Evolutionary conservation across 805 yeast genomes (phyloP).

Genomic region (Jamesozyma jinghongensis): DNA sequence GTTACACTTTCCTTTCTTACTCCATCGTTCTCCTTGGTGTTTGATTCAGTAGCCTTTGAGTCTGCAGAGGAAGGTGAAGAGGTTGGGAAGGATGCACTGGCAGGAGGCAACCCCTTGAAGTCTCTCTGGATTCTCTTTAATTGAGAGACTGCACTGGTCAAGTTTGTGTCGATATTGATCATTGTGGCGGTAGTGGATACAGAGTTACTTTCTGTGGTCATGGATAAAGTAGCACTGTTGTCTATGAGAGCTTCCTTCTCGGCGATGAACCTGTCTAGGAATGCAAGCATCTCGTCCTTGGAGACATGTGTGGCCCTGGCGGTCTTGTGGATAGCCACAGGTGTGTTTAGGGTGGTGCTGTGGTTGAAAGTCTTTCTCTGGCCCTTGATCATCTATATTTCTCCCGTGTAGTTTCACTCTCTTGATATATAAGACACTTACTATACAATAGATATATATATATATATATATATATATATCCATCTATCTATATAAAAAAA

Average conservation of each 20-base stretch:
- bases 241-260: conserved; percentile 19
- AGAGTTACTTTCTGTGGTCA: background rate
- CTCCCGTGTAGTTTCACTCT: too few species aligned
- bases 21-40: background rate
- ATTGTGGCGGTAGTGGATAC: conserved; percentile 6
- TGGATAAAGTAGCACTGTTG: conserved; percentile 2
- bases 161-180: conserved; percentile 21
- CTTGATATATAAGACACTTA: too few species aligned
- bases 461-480: too few species aligned
- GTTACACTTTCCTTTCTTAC: conserved; percentile 8
- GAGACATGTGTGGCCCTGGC: conserved; percentile 18
- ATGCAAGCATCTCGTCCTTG: conserved; percentile 21
- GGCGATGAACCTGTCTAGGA: conserved; percentile 21
- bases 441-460: too few species aligned
- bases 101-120: conserved; percentile 71
- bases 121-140: conserved; percentile 67
- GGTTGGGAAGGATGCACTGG: conserved; percentile 8
- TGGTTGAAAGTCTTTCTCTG: conserved; percentile 14
- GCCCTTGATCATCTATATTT: conserved; percentile 24
- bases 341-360: conserved; percentile 21
- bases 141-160: conserved; percentile 40
- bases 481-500: too few species aligned
- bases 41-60: background rate
- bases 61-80: conserved; percentile 1
- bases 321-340: conserved; percentile 23